Evolutionary conservation across 2,329 filamentous ascomycete species (phyloP).

Genomic region (Curvularia verruculosa): DNA sequence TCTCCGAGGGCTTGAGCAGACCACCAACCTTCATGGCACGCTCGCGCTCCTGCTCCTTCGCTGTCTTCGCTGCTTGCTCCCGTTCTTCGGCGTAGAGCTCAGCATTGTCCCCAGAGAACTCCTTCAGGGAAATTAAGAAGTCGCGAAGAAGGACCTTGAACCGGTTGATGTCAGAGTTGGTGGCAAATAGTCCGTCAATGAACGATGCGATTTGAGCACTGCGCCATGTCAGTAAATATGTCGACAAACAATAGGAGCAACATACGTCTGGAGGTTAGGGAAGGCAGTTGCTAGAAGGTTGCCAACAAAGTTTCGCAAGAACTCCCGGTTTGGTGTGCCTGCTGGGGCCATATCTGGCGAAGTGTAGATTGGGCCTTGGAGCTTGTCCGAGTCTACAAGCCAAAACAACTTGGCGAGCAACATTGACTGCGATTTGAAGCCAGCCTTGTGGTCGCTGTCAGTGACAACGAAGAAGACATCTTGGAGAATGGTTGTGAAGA

Average conservation of each 20-base stretch:
- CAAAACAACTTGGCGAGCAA: constrained; percentile 95
- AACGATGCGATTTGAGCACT: constrained; percentile 88
- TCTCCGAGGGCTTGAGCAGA: constrained; percentile 94
- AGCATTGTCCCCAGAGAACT: constrained; percentile 93
- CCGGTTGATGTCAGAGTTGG: constrained; percentile 87
- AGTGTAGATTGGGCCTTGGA: constrained; percentile 88
- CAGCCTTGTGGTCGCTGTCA: constrained; percentile 97
- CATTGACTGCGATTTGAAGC: constrained; percentile 97
- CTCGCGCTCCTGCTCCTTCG: constrained; percentile 86
- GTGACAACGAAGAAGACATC: constrained; percentile 98
- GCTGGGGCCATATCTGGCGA: constrained; percentile 75
- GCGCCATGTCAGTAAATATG: constrained; percentile 38
- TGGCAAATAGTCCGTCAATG: constrained; percentile 84
- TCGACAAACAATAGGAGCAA: constrained; percentile 26
- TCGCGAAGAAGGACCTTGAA: constrained; percentile 97
- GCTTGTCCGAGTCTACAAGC: constrained; percentile 88
- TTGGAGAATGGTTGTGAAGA: constrained; percentile 93
- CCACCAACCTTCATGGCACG: constrained; percentile 94
- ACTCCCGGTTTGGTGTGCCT: constrained; percentile 89
- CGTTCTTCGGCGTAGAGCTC: constrained; percentile 94
- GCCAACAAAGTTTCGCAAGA: constrained; percentile 85
- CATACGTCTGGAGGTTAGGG: constrained; percentile 87
- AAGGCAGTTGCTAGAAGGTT: constrained; percentile 88
- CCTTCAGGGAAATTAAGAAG: constrained; percentile 96
- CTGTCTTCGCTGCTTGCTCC: constrained; percentile 86